Conservation (phyloP, 2,329 filamentous ascomycete genomes). For the Colletotrichum sp. region DNA sequence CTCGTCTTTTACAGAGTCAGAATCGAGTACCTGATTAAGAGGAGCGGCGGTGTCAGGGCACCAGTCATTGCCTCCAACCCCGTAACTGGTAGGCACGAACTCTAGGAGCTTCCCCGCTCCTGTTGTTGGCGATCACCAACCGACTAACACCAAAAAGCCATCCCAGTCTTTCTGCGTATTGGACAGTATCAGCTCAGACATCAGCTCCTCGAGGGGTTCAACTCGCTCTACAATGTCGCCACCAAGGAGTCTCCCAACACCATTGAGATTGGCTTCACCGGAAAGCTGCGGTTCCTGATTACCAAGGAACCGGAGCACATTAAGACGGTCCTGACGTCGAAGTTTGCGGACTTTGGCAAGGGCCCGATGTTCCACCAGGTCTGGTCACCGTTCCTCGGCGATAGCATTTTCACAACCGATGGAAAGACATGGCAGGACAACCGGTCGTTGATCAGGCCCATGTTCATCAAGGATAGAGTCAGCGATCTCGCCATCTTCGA, state of each 20-base stretch:
- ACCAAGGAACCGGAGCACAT: conserved; percentile 60
- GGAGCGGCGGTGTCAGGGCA: conserved; percentile 17
- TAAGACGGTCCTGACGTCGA: conserved; percentile 48
- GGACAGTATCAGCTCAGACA: conserved; percentile 24
- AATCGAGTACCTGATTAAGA: neutral
- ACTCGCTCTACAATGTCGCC: conserved; percentile 29
- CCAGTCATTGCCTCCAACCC: conserved; percentile 21
- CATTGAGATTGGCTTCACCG: conserved; percentile 39
- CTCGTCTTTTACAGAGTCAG: conserved; percentile 6
- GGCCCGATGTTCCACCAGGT: conserved; percentile 45
- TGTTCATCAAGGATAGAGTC: conserved; percentile 54
- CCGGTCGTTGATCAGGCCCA: conserved; percentile 57
- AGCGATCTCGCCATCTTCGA: conserved; percentile 63
- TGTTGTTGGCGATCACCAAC: neutral
- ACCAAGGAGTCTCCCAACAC: conserved; percentile 38
- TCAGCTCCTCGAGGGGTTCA: conserved; percentile 35
- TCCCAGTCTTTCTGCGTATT: conserved; percentile 17
- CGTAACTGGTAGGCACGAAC: conserved; percentile 8
- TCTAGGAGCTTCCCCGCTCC: neutral
- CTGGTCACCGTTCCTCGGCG: conserved; percentile 54
- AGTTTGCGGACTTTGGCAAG: conserved; percentile 61
- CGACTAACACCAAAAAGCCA: neutral
- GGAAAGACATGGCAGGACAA: conserved; percentile 59
- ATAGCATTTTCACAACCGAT: conserved; percentile 62
- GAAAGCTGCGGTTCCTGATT: conserved; percentile 42